phyloP scores from a whole-genome alignment of 805 yeast species.

The Saturnispora bothae region DNA sequence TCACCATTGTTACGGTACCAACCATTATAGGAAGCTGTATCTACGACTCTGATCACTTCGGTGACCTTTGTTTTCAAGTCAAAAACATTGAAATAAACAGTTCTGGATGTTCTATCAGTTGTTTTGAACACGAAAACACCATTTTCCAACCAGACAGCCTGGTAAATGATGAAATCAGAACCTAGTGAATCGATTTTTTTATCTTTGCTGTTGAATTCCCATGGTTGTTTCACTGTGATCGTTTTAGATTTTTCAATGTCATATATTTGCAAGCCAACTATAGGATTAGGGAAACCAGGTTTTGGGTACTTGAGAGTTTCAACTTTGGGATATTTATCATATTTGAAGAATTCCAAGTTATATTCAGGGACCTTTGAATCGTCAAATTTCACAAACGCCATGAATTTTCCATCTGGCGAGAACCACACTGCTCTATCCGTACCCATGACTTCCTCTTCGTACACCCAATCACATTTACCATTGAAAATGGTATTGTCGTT shows the following conservation, averaged over 20 bases:
- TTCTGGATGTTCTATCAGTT: conserved; percentile 52
- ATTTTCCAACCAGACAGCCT: conserved; percentile 47
- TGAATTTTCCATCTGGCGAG: conserved; percentile 49
- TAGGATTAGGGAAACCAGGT: conserved; percentile 59
- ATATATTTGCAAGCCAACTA: conserved; percentile 36
- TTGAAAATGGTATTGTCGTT: conserved; percentile 36
- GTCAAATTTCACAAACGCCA: conserved; percentile 47
- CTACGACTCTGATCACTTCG: conserved; percentile 31
- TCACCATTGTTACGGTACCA: conserved; percentile 40
- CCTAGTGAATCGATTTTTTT: conserved; percentile 18
- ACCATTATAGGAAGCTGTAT: conserved; percentile 37
- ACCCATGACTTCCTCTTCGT: conserved; percentile 67
- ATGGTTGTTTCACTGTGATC: conserved; percentile 20
- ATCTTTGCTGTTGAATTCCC: conserved; percentile 18
- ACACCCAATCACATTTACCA: conserved; percentile 77
- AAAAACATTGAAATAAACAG: conserved; percentile 39
- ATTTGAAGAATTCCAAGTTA: conserved; percentile 40
- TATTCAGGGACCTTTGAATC: conserved; percentile 50
- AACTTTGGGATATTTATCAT: conserved; percentile 35
- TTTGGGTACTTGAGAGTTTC: conserved; percentile 55
- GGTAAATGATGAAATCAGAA: conserved; percentile 47
- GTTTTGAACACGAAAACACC: conserved; percentile 44
- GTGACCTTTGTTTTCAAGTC: conserved; percentile 26
- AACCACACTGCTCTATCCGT: conserved; percentile 60
- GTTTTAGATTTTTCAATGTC: conserved; percentile 23